Conservation (phyloP, 192 early-diverging fungal species). For the Gamsiella multidivaricata region DNA sequence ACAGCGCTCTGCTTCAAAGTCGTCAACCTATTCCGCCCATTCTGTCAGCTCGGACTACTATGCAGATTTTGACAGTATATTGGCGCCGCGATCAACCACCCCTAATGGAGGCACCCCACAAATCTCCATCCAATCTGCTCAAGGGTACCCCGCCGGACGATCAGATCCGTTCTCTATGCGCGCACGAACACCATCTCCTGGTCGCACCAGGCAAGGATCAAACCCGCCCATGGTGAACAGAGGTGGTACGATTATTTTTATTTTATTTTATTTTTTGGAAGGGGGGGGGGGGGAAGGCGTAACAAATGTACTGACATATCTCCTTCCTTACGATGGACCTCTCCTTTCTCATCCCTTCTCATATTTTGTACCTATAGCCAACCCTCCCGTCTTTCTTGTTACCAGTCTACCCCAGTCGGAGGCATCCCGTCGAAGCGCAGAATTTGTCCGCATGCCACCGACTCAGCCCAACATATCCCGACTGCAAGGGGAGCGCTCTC, state of each 20-base stretch:
- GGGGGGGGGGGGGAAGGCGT: too few relatives aligned
- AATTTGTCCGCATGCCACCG: conserved; percentile 35
- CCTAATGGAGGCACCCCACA: conserved; percentile 41
- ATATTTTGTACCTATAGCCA: conserved; percentile 14
- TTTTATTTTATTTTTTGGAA: too few relatives aligned
- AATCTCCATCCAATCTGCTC: conserved; percentile 50
- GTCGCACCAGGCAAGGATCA: conserved; percentile 41
- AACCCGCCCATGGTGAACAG: conserved; percentile 35
- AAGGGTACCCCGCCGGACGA: conserved; percentile 27
- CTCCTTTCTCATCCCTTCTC: not conserved
- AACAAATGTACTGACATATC: too few relatives aligned
- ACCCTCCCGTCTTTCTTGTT: conserved; percentile 48
- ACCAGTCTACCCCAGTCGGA: conserved; percentile 40
- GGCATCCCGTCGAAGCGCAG: conserved; percentile 45
- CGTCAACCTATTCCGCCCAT: conserved; percentile 46
- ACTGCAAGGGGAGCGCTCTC: conserved; percentile 40
- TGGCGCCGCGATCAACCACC: conserved; percentile 30
- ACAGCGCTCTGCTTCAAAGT: conserved; percentile 46
- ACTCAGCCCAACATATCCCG: conserved; percentile 40
- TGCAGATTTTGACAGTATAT: conserved; percentile 44
- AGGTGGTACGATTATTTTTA: conserved; percentile 5
- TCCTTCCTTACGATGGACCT: too few relatives aligned
- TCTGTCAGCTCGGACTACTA: conserved; percentile 47
- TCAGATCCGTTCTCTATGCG: conserved; percentile 48
- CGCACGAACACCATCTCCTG: conserved; percentile 46